Evolutionary conservation across 129 eudicot genomes (phyloP).

Genomic region (Chrysanthemum seticuspe): DNA sequence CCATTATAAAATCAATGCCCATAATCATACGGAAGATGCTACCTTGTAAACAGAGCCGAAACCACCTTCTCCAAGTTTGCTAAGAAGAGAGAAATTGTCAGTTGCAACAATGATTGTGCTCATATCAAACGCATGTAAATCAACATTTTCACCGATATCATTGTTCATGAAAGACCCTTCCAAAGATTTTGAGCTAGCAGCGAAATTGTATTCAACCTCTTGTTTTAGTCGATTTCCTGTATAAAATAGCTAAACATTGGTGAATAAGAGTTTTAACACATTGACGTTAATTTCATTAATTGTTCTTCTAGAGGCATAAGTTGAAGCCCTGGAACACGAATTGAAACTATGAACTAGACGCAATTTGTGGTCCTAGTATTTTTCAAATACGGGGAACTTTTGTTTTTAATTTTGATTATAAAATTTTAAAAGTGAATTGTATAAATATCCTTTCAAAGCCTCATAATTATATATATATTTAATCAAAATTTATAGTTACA

Average conservation of each 20-base stretch:
- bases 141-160: slow-evolving; percentile 28
- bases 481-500: no score
- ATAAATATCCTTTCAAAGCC: no score
- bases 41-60: slow-evolving; percentile 64
- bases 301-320: neutral
- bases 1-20: neutral
- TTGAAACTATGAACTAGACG: no score
- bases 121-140: slow-evolving; percentile 34
- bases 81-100: slow-evolving; percentile 27
- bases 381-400: neutral
- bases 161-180: slow-evolving; percentile 21
- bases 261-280: neutral
- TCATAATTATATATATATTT: no score
- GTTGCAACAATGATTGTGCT: slow-evolving; percentile 41
- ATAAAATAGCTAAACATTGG: neutral
- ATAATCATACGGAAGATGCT: slow-evolving; percentile 8
- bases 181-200: slow-evolving; percentile 14
- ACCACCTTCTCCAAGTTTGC: slow-evolving; percentile 63
- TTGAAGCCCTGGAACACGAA: neutral
- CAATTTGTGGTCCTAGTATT: neutral
- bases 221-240: slow-evolving; percentile 22
- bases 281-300: slow-evolving; percentile 1
- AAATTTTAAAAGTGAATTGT: no score
- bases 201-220: neutral
- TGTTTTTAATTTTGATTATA: no score